Base-by-base conservation (phyloP, 2,329 filamentous ascomycete genomes). In the Chalara sp. region DNA sequence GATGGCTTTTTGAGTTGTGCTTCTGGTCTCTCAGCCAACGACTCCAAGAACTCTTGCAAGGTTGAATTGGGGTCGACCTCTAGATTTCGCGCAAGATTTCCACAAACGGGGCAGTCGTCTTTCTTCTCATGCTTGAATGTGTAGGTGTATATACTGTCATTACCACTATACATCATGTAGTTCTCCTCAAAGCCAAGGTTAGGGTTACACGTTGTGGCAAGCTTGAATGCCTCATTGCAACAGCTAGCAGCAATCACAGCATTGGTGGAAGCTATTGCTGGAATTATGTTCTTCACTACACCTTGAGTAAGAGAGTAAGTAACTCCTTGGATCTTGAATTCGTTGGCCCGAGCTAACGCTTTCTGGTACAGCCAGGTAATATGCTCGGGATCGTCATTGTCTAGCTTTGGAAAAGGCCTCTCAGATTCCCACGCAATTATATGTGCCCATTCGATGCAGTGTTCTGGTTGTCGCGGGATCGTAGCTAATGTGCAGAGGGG, bases 91-190 rank as follows among this genome's bases (percentile, higher is more conserved):
- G 93, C 83, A 52, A 89, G 71, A 48, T 89, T 87, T 13, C 92
- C 91, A 64, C 93, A 99, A 6, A 97, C 93, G 2, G 93, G 90
- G 58, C 93, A 99, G 68, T 97, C 93, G 12, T 86, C 79, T 68
- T 96, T 97, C 73, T 87, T 89, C 70, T 96, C 86, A 63, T 96
- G 90, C 63, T 90, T 85, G 67, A 97, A 99, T 0, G 93, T 99
- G 69, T 96, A 96, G 0, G 93, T 99, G 73, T 99, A 99, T 58
- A 99, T 86, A 58, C 87, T 81, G 63, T 95, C 92, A 63, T 97
- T 91, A 44, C 95, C 93, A 10, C 89, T 96, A 69, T 99, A 99
- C 88, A 96, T 96, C 91, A 97, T 97, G 72, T 99, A 99, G 67
- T 96, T 95, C 50, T 86, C 86, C 43, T 86, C 83, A 56, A 81